A percentile compares a stretch with the other conserved stretches of the same genome.
Evolutionary conservation across 257 asterid genomes (phyloP).

Genomic region (Voacanga thouarsii): DNA sequence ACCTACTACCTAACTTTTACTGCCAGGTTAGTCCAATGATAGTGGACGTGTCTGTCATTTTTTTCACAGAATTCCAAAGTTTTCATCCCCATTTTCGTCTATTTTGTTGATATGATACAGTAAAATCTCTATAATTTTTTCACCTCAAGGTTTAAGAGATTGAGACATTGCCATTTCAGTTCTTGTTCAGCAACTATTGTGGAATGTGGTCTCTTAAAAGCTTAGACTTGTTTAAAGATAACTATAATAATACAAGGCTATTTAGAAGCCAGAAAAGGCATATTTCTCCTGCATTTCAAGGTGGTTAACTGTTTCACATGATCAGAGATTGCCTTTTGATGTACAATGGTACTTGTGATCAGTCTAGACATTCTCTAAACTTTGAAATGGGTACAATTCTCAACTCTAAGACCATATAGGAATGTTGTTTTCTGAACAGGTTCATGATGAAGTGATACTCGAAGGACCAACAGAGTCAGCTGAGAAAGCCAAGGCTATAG

Average conservation of each 20-base stretch:
- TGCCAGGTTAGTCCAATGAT: not conserved
- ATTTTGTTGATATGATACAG: not conserved
- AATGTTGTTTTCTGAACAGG: constrained; percentile 33
- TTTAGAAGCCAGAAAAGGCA: not conserved
- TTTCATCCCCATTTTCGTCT: not conserved
- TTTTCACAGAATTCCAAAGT: not conserved
- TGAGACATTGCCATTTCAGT: not conserved
- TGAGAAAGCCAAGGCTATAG: constrained; percentile 78
- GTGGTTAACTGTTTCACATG: too few species aligned
- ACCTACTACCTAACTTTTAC: not conserved
- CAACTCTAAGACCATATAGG: not conserved
- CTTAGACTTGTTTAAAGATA: not conserved
- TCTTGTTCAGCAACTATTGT: not conserved
- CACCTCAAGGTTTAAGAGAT: not conserved
- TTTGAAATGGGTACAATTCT: not conserved
- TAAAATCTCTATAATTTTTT: too few species aligned
- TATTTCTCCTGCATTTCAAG: not conserved
- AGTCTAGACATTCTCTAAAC: not conserved
- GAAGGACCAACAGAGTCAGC: constrained; percentile 91
- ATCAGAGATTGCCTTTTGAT: too few species aligned
- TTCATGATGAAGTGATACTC: constrained; percentile 86
- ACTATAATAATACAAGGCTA: too few species aligned
- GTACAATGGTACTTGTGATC: not conserved
- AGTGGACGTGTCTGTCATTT: not conserved
- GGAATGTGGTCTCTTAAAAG: not conserved